Evolutionary conservation across 108 stramenopile genomes (phyloP).

Genomic region (Nitzschia sp.): DNA sequence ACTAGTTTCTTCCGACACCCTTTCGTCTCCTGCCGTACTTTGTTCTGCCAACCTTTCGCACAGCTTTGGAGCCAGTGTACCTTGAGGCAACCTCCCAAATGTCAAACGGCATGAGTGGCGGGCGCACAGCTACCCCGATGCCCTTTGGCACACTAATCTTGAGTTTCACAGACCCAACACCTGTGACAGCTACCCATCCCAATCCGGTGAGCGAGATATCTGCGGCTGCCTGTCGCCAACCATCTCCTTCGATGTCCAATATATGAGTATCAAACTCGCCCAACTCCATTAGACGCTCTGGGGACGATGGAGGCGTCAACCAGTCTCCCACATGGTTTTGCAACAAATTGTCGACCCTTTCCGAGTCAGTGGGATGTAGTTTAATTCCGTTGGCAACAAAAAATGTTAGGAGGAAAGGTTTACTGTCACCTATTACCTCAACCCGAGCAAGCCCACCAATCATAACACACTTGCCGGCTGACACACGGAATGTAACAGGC

Average conservation of each 20-base stretch:
- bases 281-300: constrained; percentile 80
- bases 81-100: constrained; percentile 81
- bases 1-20: constrained; percentile 79
- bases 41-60: constrained; percentile 64
- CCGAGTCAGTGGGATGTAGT: constrained; percentile 79
- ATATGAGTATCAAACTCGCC: constrained; percentile 87
- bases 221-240: constrained; percentile 93
- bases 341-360: constrained; percentile 77
- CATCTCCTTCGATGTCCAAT: constrained; percentile 81
- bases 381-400: constrained; percentile 95
- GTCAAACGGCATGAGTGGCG: constrained; percentile 90
- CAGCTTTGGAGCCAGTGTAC: constrained; percentile 81
- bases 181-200: constrained; percentile 96
- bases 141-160: constrained; percentile 82
- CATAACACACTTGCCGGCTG: constrained; percentile 79
- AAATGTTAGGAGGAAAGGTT: constrained; percentile 91
- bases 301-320: constrained; percentile 86
- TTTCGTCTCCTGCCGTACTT: constrained; percentile 67
- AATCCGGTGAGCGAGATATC: constrained; percentile 92
- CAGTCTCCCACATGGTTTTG: constrained; percentile 80
- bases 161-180: constrained; percentile 76
- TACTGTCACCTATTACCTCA: constrained; percentile 79
- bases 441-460: constrained; percentile 84
- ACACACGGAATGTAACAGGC: constrained; percentile 81
- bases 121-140: constrained; percentile 77